These are phyloP conservation scores for Pichia phayaonensis DNA, from an alignment of 805 yeast genomes.

Conservation along the genomic window DNA sequence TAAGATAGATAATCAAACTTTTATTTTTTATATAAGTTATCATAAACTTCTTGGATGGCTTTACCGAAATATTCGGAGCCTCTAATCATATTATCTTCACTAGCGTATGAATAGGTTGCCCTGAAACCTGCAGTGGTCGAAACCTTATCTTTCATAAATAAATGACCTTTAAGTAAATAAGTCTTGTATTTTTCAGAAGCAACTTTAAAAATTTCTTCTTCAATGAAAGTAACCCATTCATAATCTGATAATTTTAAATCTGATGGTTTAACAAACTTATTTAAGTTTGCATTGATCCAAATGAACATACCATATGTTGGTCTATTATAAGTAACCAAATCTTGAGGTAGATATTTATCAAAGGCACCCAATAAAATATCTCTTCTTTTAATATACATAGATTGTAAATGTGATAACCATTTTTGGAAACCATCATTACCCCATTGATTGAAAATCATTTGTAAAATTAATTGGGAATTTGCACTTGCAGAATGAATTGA, in stretches of 20 bases:
- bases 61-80: slow-evolving; percentile 25
- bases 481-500: slow-evolving; percentile 72
- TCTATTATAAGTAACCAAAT: slow-evolving; percentile 34
- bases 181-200: slow-evolving; percentile 20
- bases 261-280: slow-evolving; percentile 33
- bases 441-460: slow-evolving; percentile 59
- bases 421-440: slow-evolving; percentile 49
- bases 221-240: slow-evolving; percentile 27
- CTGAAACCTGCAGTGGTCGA: slow-evolving; percentile 22
- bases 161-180: slow-evolving; percentile 27
- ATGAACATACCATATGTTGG: slow-evolving; percentile 41
- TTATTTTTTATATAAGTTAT: slow-evolving; percentile 7
- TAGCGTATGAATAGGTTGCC: slow-evolving; percentile 27
- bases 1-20: background rate
- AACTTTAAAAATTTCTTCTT: slow-evolving; percentile 20
- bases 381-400: slow-evolving; percentile 57
- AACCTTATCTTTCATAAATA: slow-evolving; percentile 26
- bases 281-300: slow-evolving; percentile 35
- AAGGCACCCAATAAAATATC: slow-evolving; percentile 49
- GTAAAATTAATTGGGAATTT: slow-evolving; percentile 53
- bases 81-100: slow-evolving; percentile 16
- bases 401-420: slow-evolving; percentile 61
- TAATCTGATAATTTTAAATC: slow-evolving; percentile 28
- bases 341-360: slow-evolving; percentile 37
- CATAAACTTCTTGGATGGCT: slow-evolving; percentile 16